Base-by-base conservation (phyloP, 2,329 filamentous ascomycete species). In the Didymella lethalis region DNA sequence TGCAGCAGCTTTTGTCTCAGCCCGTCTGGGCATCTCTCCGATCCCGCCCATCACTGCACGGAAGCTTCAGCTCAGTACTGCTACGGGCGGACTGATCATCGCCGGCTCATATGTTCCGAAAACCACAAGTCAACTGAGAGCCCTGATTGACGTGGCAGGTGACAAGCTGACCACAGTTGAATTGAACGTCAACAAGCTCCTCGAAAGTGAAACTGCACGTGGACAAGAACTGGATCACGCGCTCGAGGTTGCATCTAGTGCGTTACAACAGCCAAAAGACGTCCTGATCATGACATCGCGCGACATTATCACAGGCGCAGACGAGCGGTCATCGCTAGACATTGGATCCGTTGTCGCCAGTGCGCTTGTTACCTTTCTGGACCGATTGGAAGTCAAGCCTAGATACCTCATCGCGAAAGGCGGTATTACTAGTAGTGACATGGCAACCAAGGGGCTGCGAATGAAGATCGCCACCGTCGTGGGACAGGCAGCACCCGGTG, bases 211-310 rank as follows among this genome's bases (percentile, higher is more conserved):
- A 0, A 68, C 72, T 0, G 69, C 76, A 0, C 70, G 76, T 0
- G 65, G 67, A 2, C 69, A 80, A 20, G 75, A 81, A 0, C 66
- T 80, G 1, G 54, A 69, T 0, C 62, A 70, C 1, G 79, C 80
- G 0, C 78, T 81, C 1, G 54, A 57, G 6, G 51, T 58, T 11
- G 63, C 66, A 3, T 62, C 66, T 44, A 48, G 28, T 29, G 64
- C 71, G 0, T 77, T 87, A 7, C 63, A 67, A 2, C 63, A 74
- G 2, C 83, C 84, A 0, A 76, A 80, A 36, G 85, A 88, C 48
- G 83, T 86, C 0, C 74, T 88, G 0, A 75, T 87, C 32, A 88
- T 87, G 85, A 88, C 86, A 0, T 85, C 83, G 36, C 78, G 85
- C 0, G 79, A 81, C 34, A 72, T 88, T 0, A 77, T 87, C 16